Evolutionary conservation across 108 stramenopile species (phyloP), one percentile per base, ranked within the genome.

Genomic region (Cyclotella sp.): DNA sequence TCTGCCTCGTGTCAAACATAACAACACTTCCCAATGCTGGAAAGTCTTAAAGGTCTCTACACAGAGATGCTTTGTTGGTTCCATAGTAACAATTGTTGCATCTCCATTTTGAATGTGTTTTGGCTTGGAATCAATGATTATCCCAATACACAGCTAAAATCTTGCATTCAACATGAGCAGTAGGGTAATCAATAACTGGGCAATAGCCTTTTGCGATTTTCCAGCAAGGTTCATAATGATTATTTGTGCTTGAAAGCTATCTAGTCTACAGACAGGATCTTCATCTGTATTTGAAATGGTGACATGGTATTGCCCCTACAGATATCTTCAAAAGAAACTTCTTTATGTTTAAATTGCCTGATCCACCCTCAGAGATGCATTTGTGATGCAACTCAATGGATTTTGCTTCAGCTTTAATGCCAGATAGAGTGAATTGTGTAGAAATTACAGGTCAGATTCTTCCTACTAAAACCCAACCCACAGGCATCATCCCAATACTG

Each of bases 11-110:
- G 61, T 98, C 93, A 46, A 98, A 85, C 53, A 99, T 81, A 16
- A 96, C 98, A 85, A 99, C 97, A 22, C 99, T 90, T n/a, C 99
- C 99, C 49, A 99, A 85, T 8, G 98, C 89, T 18, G 98, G 96
- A 85, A 93, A 97, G 16, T 98, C 95, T 29, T 91, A 75, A 80
- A 99, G 4, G 84, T 19, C 85, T 99, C 98, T 71, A 98, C 87
- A 76, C 92, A 97, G 70, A 98, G 79, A 53, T 90, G 93, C 87
- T 90, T 96, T 61, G 86, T 87, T 62, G 91, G 81, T 46, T 85
- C 88, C 70, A 88, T 73, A 8, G 69, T 79, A 4, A 89, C 84
- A 26, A 85, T 72, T 83, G 95, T 80, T 61, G 94, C 87, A 93
- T 89, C 83, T 63, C 88, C 76, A 87, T 93, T 87, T 88, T 89